Evolutionary conservation across 2,329 filamentous ascomycete genomes (phyloP).

Genomic region (Monosporascus sp.): DNA sequence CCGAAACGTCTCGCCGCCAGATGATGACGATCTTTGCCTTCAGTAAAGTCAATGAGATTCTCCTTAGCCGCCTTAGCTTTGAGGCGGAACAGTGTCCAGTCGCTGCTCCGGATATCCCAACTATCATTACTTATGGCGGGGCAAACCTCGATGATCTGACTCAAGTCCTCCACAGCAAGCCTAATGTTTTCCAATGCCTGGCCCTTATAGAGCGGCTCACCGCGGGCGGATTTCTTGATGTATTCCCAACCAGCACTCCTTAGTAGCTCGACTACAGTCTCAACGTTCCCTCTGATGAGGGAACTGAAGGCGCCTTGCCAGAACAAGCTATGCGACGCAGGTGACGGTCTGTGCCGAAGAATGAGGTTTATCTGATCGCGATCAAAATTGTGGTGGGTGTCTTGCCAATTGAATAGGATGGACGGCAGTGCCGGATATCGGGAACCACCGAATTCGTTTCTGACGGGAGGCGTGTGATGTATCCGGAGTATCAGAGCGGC

Average conservation of each 20-base stretch:
- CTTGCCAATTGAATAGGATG: constrained; percentile 78
- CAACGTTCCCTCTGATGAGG: constrained; percentile 70
- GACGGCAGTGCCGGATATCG: constrained; percentile 59
- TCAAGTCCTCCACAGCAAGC: constrained; percentile 62
- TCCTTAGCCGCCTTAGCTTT: constrained; percentile 64
- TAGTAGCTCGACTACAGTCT: constrained; percentile 62
- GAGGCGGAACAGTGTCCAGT: constrained; percentile 81
- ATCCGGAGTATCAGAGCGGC: constrained; percentile 72
- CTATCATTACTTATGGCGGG: constrained; percentile 60
- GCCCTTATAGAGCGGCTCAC: constrained; percentile 65
- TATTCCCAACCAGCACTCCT: constrained; percentile 72
- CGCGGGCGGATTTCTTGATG: constrained; percentile 62
- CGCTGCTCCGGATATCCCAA: constrained; percentile 77
- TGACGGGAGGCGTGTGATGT: constrained; percentile 58
- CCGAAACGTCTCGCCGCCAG: constrained; percentile 25
- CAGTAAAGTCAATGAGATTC: constrained; percentile 71
- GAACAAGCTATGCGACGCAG: constrained; percentile 70
- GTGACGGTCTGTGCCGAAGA: constrained; percentile 60
- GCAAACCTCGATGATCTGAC: constrained; percentile 66
- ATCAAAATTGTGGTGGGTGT: constrained; percentile 68
- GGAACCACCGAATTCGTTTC: constrained; percentile 32
- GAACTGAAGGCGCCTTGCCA: constrained; percentile 79
- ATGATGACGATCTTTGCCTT: constrained; percentile 56
- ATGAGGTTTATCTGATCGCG: constrained; percentile 62
- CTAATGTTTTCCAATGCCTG: constrained; percentile 74